Conservation (phyloP, 2,329 filamentous ascomycete species). For the Thielaviopsis cerberus region DNA sequence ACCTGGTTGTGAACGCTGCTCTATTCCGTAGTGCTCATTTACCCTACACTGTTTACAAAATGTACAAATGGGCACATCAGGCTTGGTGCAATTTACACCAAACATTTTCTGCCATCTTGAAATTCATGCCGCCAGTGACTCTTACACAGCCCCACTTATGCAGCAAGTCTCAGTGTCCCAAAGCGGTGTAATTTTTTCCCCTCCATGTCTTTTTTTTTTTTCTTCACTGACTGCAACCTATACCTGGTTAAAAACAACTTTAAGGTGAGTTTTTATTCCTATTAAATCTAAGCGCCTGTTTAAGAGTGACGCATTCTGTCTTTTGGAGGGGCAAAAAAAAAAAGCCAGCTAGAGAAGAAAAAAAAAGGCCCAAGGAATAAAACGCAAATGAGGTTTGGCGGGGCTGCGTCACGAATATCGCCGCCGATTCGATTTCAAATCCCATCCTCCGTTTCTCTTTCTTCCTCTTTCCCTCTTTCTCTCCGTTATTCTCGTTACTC, state of each 20-base stretch:
- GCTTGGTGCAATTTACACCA: no score
- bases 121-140: no score
- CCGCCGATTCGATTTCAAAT: background rate
- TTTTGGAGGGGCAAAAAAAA: background rate
- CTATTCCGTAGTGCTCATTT: no score
- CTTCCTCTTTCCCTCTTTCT: background rate
- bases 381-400: constrained; percentile 6
- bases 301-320: constrained; percentile 1
- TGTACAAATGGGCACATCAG: no score
- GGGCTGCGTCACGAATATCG: background rate
- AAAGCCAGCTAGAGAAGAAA: background rate
- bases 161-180: background rate
- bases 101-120: no score
- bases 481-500: background rate
- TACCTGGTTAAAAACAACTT: background rate
- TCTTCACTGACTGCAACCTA: no score
- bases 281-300: background rate
- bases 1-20: no score
- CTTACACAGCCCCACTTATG: background rate
- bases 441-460: background rate
- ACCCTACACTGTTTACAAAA: no score
- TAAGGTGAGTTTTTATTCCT: background rate
- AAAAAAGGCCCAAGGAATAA: background rate
- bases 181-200: background rate
- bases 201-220: constrained; percentile 3